Percentiles rank a stretch among this genome's conserved stretches.
These are phyloP conservation scores for Lasiosphaeria miniovina DNA, from an alignment of 495 filamentous ascomycete species.

Conservation along the genomic window DNA sequence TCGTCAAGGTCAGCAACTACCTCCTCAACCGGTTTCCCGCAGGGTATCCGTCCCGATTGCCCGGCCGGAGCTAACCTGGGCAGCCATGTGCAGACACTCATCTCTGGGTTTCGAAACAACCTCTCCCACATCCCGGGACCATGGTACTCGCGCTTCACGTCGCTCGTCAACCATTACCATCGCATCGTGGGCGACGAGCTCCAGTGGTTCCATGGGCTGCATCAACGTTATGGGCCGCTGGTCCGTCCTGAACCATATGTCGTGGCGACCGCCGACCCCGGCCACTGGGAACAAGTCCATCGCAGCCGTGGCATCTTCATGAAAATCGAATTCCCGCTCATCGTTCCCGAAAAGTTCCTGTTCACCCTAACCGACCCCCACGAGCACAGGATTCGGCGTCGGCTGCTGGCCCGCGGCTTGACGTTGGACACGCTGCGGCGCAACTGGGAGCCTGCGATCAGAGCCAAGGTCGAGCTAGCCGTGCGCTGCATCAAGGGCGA, in stretches of 20 bases:
- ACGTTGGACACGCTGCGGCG: conserved; percentile 11
- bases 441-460: conserved; percentile 18
- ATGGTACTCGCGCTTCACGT: conserved; percentile 35
- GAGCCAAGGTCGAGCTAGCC: conserved; percentile 3
- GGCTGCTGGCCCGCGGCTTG: conserved; percentile 18
- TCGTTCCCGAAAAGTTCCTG: conserved; percentile 14
- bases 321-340: conserved; percentile 14
- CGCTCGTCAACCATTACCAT: conserved; percentile 28
- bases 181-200: conserved; percentile 19
- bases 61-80: not conserved
- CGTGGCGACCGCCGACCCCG: conserved; percentile 48
- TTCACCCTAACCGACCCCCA: conserved; percentile 15
- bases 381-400: conserved; percentile 11
- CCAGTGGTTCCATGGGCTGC: conserved; percentile 27
- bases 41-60: no score
- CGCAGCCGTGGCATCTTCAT: conserved; percentile 19
- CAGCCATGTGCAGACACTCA: not conserved
- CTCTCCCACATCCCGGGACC: conserved; percentile 53
- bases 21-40: not conserved
- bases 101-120: conserved; percentile 48
- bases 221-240: conserved; percentile 49
- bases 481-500: conserved; percentile 15
- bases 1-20: no score
- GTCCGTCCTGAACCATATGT: conserved; percentile 55
- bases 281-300: conserved; percentile 56